Percentiles rank a stretch among this genome's conserved stretches.
Evolutionary conservation across 371 early-diverging fungal genomes (phyloP).

Genomic region (Mortierella sp.): DNA sequence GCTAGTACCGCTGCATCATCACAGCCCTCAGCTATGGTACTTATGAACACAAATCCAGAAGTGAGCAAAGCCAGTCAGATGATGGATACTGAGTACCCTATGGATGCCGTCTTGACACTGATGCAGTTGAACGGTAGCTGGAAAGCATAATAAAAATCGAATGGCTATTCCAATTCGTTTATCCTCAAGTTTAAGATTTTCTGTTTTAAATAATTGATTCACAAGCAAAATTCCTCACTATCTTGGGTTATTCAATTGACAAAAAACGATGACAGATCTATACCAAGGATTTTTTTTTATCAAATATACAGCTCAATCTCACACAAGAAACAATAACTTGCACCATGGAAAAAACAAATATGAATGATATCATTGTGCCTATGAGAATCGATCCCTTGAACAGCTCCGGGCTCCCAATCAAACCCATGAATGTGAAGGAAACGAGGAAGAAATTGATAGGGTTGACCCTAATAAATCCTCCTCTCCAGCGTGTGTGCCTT

Average conservation of each 20-base stretch:
- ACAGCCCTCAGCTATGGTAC: conserved; percentile 1
- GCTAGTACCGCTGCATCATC: conserved; percentile 15
- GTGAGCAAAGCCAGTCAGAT: conserved; percentile 12
- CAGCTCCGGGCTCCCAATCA: background rate
- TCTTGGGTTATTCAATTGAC: too few species aligned
- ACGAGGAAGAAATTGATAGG: background rate
- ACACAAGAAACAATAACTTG: background rate
- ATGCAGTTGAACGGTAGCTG: conserved; percentile 73
- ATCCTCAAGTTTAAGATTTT: too few species aligned
- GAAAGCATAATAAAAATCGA: conserved; percentile 53
- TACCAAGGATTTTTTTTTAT: background rate
- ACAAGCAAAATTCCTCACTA: too few species aligned
- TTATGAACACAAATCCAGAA: conserved; percentile 10
- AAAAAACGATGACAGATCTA: background rate
- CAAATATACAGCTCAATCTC: background rate
- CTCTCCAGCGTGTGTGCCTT: background rate
- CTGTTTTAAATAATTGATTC: too few species aligned
- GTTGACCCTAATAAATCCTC: background rate
- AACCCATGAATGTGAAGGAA: background rate
- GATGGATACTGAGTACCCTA: conserved; percentile 63
- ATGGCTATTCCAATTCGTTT: background rate
- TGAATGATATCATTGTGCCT: background rate
- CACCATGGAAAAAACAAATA: background rate
- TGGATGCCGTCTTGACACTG: conserved; percentile 72
- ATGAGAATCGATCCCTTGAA: conserved; percentile 1